Evolutionary conservation across 2,329 filamentous ascomycete species (phyloP).

Genomic region (Dactylonectria estremocensis): DNA sequence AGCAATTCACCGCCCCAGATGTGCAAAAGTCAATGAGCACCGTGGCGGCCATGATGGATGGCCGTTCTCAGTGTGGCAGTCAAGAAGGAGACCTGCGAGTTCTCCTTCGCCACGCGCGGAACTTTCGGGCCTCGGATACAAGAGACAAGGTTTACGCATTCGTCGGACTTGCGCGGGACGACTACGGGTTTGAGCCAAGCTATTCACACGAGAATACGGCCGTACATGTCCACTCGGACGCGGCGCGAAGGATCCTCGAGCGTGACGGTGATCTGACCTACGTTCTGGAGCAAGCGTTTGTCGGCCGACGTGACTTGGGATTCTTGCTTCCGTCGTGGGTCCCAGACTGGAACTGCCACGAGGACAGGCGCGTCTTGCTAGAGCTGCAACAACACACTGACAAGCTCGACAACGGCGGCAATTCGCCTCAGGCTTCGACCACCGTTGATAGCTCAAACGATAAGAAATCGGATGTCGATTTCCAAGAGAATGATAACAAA

Average conservation of each 20-base stretch:
- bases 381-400: neutral
- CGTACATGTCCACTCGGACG: neutral
- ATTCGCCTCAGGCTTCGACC: neutral
- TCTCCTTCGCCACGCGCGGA: neutral
- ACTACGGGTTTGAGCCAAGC: neutral
- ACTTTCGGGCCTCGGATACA: neutral
- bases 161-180: too few species aligned
- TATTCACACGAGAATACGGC: neutral
- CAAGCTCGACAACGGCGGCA: neutral
- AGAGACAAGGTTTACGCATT: too few species aligned
- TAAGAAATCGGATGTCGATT: neutral
- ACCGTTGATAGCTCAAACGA: neutral
- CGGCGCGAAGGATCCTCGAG: neutral
- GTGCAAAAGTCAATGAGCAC: neutral
- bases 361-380: neutral
- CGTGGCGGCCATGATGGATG: neutral
- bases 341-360: neutral
- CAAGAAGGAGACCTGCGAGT: neutral
- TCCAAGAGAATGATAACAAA: neutral
- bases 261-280: neutral
- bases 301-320: neutral
- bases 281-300: neutral
- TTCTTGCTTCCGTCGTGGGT: neutral
- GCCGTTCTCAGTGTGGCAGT: neutral
- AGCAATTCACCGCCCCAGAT: neutral